A percentile compares a stretch with the other conserved stretches of the same genome.
These are phyloP conservation scores for Moesziomyces sp. DNA, from an alignment of 1,284 basidiomycete genomes.

Conservation along the genomic window DNA sequence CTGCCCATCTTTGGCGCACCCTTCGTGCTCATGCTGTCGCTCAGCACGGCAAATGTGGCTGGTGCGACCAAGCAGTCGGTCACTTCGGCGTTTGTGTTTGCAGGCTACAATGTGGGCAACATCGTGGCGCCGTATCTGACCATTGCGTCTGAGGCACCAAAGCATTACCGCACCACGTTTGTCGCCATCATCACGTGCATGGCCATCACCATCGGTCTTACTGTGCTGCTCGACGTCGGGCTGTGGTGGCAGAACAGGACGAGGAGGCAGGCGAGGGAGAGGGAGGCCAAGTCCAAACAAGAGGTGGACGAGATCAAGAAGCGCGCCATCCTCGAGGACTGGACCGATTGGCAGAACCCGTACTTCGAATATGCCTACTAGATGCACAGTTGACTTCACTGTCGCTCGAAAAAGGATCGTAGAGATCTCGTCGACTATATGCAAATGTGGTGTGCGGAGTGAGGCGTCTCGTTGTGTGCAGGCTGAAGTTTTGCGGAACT, in stretches of 20 bases:
- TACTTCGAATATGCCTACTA: constrained; percentile 45
- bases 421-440: constrained; percentile 1
- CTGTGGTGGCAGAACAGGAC: constrained; percentile 39
- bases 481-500: background rate
- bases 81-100: constrained; percentile 68
- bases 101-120: constrained; percentile 68
- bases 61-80: constrained; percentile 71
- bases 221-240: constrained; percentile 29
- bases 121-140: constrained; percentile 65
- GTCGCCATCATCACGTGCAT: constrained; percentile 69
- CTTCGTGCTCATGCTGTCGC: constrained; percentile 70
- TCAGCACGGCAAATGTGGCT: constrained; percentile 70
- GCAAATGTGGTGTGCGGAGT: background rate
- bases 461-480: too few relatives aligned
- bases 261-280: constrained; percentile 16
- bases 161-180: constrained; percentile 71
- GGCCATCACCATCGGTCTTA: constrained; percentile 47
- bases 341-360: constrained; percentile 49
- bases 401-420: constrained; percentile 12
- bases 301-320: constrained; percentile 35
- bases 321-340: constrained; percentile 38
- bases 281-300: constrained; percentile 18
- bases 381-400: background rate
- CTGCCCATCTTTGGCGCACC: constrained; percentile 71
- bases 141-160: constrained; percentile 51